Percentiles rank a stretch among this genome's conserved stretches.
phyloP scores from a whole-genome alignment of 768 basidiomycete species.

The Termitomyces heimii region DNA sequence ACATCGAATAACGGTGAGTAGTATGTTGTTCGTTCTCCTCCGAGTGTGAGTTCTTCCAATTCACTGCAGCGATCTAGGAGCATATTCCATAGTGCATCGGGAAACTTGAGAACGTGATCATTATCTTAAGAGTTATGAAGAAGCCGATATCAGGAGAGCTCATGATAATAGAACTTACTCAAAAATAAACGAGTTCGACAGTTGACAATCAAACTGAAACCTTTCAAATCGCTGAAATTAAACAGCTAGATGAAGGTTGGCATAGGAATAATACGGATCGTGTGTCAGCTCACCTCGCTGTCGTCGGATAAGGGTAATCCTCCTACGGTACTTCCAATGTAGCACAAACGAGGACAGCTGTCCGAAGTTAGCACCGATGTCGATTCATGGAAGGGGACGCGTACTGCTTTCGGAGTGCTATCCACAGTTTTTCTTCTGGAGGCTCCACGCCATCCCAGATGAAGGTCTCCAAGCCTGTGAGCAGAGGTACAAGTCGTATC shows the following conservation, averaged over 20 bases:
- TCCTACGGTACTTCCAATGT: conserved; percentile 19
- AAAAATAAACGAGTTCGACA: conserved; percentile 8
- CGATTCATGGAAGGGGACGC: neutral
- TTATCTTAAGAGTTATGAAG: conserved; percentile 5
- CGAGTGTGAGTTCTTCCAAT: conserved; percentile 36
- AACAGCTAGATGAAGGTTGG: conserved; percentile 14
- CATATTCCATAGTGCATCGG: conserved; percentile 46
- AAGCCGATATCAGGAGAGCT: neutral
- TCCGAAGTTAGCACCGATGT: neutral
- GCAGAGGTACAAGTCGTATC: conserved; percentile 12
- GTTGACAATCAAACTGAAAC: conserved; percentile 16
- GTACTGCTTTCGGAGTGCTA: conserved; percentile 13
- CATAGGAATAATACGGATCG: neutral
- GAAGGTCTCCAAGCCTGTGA: conserved; percentile 14
- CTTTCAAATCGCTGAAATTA: conserved; percentile 15
- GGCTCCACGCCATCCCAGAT: conserved; percentile 21
- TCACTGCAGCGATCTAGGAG: conserved; percentile 37
- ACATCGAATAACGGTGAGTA: conserved; percentile 14
- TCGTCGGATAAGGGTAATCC: conserved; percentile 7
- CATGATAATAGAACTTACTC: neutral
- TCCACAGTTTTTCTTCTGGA: conserved; percentile 16
- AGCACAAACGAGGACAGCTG: conserved; percentile 18
- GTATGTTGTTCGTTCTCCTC: conserved; percentile 9
- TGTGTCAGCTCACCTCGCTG: conserved; percentile 14
- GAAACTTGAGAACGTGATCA: conserved; percentile 9